Evolutionary conservation across 2,329 filamentous ascomycete genomes (phyloP), one percentile per base, ranked within the genome.

Genomic region (Orbilia quercus): DNA sequence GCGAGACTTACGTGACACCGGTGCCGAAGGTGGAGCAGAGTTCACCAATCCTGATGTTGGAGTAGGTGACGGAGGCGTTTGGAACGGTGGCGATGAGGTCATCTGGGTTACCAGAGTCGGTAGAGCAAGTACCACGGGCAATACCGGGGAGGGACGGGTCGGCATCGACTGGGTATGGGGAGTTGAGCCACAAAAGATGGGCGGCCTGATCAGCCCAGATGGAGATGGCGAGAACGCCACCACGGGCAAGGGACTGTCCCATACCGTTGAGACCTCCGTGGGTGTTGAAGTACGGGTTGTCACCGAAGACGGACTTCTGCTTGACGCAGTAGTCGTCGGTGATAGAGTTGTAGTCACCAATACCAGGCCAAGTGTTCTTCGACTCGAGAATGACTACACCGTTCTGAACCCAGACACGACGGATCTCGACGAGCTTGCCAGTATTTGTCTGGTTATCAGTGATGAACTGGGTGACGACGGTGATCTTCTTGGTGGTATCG

Each of bases 141-240:
- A 82, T 80, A 76, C 87, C 87, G 28, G 82, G 82, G 1, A 72
- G 75, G 58, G 82, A 82, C 28, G 81, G 77, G 74, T 81, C 79
- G 36, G 77, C 80, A 65, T 79, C 78, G 72, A 82, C 82, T 53
- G 89, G 88, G 82, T 85, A 89, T 79, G 82, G 85, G 73, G 85
- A 86, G 82, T 91, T 89, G 77, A 92, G 85, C 90, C 90, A 91
- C 78, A 89, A 85, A 89, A 91, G 91, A 81, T 89, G 84, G 78
- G 85, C 82, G 71, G 85, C 80, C 81, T 90, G 85, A 81, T 91
- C 89, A 78, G 90, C 86, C 87, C 87, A 88, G 70, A 88, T 81
- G 22, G 82, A 84, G 83, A 90, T 84, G 76, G 89, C 87, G 12
- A 90, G 83, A 38, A 89, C 87, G 85, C 89, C 88, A 36, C 87